Evolutionary conservation across 495 filamentous ascomycete species (phyloP).

Genomic region (Staphylotrichum tortipilum): DNA sequence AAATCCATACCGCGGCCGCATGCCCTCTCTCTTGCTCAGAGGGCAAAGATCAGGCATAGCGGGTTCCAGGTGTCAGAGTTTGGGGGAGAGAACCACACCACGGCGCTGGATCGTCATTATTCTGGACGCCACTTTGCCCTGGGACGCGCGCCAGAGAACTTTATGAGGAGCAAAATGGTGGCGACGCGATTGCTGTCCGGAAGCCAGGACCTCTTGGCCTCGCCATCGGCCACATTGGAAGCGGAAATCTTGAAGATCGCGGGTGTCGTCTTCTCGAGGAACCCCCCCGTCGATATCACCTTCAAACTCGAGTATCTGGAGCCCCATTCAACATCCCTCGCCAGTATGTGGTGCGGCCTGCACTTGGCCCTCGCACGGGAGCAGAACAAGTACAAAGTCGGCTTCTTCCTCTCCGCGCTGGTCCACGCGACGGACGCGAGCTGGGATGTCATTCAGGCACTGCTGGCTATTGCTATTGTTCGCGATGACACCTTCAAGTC

Average conservation of each 20-base stretch:
- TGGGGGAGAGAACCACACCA: too few relatives aligned
- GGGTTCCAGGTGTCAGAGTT: too few relatives aligned
- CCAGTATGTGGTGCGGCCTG: constrained; percentile 10
- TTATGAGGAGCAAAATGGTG: background rate
- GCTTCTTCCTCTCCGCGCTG: constrained; percentile 13
- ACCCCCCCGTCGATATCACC: background rate
- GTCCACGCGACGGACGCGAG: constrained; percentile 4
- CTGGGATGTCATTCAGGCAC: constrained; percentile 7
- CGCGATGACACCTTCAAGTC: background rate
- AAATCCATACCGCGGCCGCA: too few relatives aligned
- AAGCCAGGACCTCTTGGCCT: background rate
- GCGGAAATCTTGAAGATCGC: background rate
- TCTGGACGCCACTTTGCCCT: background rate
- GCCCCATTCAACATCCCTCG: background rate
- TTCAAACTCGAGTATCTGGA: constrained; percentile 6
- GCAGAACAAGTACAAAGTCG: constrained; percentile 7
- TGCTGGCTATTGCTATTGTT: constrained; percentile 12
- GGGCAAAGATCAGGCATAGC: too few relatives aligned
- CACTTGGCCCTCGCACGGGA: constrained; percentile 2
- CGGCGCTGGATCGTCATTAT: constrained; percentile 36
- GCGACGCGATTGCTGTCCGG: background rate
- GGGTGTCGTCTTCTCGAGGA: constrained; percentile 1
- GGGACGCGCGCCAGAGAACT: background rate
- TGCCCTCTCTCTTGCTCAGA: too few relatives aligned
- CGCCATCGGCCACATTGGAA: background rate